Percentiles rank a stretch among this genome's conserved stretches.
phyloP scores from a whole-genome alignment of 2,329 filamentous ascomycete species.

The Sarocladiaceae sp. region DNA sequence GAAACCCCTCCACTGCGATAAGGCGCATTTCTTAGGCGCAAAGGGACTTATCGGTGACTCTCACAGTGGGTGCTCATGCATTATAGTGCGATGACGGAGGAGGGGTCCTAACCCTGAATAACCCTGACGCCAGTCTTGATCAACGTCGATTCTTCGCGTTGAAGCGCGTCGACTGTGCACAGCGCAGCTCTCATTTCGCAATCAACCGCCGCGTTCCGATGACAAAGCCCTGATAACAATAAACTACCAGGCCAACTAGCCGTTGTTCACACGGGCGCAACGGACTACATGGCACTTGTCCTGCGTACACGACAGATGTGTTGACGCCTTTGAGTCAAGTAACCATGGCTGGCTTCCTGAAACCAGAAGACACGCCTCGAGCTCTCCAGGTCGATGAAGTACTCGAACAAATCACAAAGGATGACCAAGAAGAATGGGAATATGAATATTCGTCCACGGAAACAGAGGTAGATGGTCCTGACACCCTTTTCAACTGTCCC shows the following conservation, averaged over 20 bases:
- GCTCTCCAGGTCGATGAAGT: constrained; percentile 20
- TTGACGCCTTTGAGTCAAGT: too few relatives aligned
- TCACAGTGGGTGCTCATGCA: background rate
- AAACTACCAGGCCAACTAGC: too few relatives aligned
- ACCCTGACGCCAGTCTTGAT: background rate
- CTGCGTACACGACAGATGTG: too few relatives aligned
- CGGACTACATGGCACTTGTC: too few relatives aligned
- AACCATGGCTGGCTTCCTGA: background rate
- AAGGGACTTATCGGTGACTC: too few relatives aligned
- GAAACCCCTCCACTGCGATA: background rate
- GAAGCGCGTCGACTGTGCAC: background rate
- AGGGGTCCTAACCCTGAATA: background rate
- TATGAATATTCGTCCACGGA: constrained; percentile 64
- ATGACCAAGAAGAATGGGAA: constrained; percentile 59
- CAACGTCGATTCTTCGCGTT: background rate
- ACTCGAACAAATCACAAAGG: constrained; percentile 20
- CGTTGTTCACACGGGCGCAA: too few relatives aligned
- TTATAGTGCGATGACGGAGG: constrained; percentile 5
- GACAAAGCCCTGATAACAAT: too few relatives aligned
- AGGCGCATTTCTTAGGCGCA: too few relatives aligned
- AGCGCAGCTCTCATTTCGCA: background rate
- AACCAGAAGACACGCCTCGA: background rate
- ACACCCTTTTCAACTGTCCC: too few relatives aligned
- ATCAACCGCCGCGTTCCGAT: background rate
- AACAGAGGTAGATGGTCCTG: constrained; percentile 45